phyloP scores from a whole-genome alignment of 2,329 filamentous ascomycete genomes.

The Beauveria sp. region DNA sequence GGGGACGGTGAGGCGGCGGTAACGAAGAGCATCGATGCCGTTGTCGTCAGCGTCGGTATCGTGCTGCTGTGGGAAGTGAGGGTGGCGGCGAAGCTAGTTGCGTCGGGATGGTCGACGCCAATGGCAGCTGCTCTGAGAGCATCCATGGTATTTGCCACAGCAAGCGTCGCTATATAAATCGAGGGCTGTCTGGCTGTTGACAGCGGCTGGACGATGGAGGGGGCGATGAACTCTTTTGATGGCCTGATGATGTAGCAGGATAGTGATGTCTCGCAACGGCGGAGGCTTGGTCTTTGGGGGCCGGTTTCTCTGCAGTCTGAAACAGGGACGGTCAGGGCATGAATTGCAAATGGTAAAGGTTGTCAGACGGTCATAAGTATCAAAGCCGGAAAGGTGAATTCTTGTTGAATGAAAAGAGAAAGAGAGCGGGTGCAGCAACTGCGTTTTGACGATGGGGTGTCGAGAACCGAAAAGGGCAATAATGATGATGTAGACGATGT shows the following conservation, averaged over 20 bases:
- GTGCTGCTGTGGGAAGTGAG: not conserved
- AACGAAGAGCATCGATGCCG: not conserved
- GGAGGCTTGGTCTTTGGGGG: not conserved
- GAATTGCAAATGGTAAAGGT: not conserved
- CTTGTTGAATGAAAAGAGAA: not conserved
- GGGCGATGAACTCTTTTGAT: not conserved
- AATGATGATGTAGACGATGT: not conserved
- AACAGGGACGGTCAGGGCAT: not conserved
- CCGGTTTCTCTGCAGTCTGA: not conserved
- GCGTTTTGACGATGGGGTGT: not conserved
- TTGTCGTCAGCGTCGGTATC: not conserved
- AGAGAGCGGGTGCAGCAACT: too few species aligned
- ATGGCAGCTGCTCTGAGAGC: constrained; percentile 7
- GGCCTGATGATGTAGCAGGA: not conserved
- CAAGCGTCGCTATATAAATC: not conserved
- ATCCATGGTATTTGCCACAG: not conserved
- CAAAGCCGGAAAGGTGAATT: not conserved
- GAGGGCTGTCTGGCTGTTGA: not conserved
- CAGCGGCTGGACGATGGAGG: not conserved
- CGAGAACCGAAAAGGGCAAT: not conserved
- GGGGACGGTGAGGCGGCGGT: not conserved
- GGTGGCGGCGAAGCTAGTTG: not conserved
- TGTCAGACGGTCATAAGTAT: not conserved
- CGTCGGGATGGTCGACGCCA: constrained; percentile 8
- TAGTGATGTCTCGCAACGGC: not conserved